A percentile compares a stretch with the other conserved stretches of the same genome.
Evolutionary conservation across 306 rosid species (phyloP).

Genomic region (Trifolium repens): DNA sequence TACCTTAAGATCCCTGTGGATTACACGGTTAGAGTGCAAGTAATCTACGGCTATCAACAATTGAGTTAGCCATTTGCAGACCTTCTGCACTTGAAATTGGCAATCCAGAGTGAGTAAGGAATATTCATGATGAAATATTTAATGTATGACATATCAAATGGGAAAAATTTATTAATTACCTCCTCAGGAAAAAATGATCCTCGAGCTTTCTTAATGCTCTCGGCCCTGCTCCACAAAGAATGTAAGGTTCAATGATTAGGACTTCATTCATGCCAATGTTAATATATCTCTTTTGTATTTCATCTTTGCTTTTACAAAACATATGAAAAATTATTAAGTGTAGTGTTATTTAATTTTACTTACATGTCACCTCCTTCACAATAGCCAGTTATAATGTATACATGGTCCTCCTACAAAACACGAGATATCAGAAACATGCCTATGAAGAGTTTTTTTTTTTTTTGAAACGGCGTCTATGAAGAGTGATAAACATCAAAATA

Average conservation of each 20-base stretch:
- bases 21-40: conserved; percentile 86
- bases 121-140: conserved; percentile 9
- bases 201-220: conserved; percentile 71
- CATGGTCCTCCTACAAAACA: conserved; percentile 68
- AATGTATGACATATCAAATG: conserved; percentile 30
- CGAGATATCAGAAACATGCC: conserved; percentile 36
- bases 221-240: conserved; percentile 66
- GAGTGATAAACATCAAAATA: conserved; percentile 26
- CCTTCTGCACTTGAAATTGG: conserved; percentile 59
- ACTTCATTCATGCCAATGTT: conserved; percentile 10
- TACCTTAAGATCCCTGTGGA: conserved; percentile 96
- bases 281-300: conserved; percentile 25
- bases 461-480: too few species aligned
- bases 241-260: conserved; percentile 22
- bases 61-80: conserved; percentile 93
- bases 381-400: conserved; percentile 76
- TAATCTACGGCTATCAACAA: conserved; percentile 87
- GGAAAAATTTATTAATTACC: conserved; percentile 62
- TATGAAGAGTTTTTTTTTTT: conserved; percentile 20
- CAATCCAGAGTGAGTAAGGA: conserved; percentile 37
- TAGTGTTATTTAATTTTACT: conserved; percentile 27
- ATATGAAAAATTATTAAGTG: background rate
- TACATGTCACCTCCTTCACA: conserved; percentile 94
- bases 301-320: conserved; percentile 8
- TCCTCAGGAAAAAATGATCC: conserved; percentile 82